Conservation (phyloP, 768 basidiomycete species). For the Phallus indusiatus region DNA sequence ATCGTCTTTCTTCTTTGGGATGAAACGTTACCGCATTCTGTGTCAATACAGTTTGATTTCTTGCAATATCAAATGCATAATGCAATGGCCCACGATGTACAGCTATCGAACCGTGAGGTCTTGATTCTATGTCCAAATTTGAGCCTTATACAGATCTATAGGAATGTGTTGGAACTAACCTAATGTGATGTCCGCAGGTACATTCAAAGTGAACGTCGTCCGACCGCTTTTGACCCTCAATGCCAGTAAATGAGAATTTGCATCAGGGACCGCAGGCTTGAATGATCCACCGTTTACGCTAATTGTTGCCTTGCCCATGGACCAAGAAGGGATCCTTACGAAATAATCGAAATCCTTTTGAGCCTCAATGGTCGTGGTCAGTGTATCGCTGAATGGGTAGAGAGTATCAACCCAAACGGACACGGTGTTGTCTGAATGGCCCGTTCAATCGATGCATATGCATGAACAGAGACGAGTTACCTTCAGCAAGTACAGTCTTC, state of each 20-base stretch:
- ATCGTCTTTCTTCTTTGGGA: no score
- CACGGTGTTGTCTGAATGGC: slow-evolving; percentile 29
- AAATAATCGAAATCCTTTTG: slow-evolving; percentile 35
- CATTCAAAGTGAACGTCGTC: slow-evolving; percentile 34
- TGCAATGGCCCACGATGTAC: slow-evolving; percentile 46
- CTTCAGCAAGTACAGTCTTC: slow-evolving; percentile 28
- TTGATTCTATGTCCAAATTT: slow-evolving; percentile 27
- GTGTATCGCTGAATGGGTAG: slow-evolving; percentile 42
- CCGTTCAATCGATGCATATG: background rate
- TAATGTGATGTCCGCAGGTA: slow-evolving; percentile 38
- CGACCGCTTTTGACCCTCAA: slow-evolving; percentile 32
- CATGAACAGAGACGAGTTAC: slow-evolving; percentile 13
- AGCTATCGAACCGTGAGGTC: slow-evolving; percentile 43
- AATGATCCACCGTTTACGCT: slow-evolving; percentile 27
- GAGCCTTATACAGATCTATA: background rate
- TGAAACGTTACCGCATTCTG: slow-evolving; percentile 22
- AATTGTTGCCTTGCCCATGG: slow-evolving; percentile 34
- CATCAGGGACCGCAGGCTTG: slow-evolving; percentile 26
- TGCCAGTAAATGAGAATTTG: slow-evolving; percentile 34
- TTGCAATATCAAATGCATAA: slow-evolving; percentile 43
- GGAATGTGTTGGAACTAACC: slow-evolving; percentile 22
- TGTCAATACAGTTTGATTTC: slow-evolving; percentile 27
- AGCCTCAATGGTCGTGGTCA: slow-evolving; percentile 37
- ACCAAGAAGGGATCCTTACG: slow-evolving; percentile 43
- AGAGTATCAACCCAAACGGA: slow-evolving; percentile 36